phyloP scores from a whole-genome alignment of 2,329 filamentous ascomycete species.

The Arthrobotrys sphaeroides region DNA sequence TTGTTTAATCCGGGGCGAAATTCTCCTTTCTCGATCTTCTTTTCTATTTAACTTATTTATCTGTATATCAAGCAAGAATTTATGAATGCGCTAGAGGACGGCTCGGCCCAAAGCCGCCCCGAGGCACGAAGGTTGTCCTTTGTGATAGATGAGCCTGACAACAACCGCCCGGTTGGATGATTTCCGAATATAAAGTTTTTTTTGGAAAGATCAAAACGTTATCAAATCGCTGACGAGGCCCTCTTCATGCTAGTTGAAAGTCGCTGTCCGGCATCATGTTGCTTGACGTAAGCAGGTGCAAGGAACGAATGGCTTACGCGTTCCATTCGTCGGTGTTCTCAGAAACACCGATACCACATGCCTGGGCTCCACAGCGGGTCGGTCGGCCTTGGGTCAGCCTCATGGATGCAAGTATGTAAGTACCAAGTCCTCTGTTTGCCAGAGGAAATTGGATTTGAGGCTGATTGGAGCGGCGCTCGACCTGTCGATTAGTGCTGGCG shows the following conservation, averaged over 20 bases:
- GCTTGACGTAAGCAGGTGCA: conserved; percentile 40
- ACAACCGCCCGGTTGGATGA: not conserved
- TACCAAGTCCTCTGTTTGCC: no score
- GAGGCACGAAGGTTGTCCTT: conserved; percentile 1
- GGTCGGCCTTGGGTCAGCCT: conserved; percentile 36
- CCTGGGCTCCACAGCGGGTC: not conserved
- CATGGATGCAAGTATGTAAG: no score
- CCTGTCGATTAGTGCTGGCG: not conserved
- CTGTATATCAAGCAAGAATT: conserved; percentile 18
- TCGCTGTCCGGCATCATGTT: not conserved
- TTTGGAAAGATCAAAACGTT: not conserved
- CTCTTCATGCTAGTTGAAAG: no score
- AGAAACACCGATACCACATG: conserved; percentile 5
- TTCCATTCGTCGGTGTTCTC: not conserved
- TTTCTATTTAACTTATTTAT: not conserved
- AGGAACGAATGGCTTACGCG: conserved; percentile 29
- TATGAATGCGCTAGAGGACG: not conserved
- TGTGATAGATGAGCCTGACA: not conserved
- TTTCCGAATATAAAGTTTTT: not conserved
- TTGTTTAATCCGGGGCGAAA: conserved; percentile 11
- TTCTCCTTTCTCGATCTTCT: not conserved
- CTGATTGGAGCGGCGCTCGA: conserved; percentile 4
- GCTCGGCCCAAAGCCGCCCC: not conserved
- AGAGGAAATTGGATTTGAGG: conserved; percentile 3
- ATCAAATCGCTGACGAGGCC: conserved; percentile 12